Evolutionary conservation across 768 basidiomycete species (phyloP).

Genomic region (Gelatoporia subvermispora): DNA sequence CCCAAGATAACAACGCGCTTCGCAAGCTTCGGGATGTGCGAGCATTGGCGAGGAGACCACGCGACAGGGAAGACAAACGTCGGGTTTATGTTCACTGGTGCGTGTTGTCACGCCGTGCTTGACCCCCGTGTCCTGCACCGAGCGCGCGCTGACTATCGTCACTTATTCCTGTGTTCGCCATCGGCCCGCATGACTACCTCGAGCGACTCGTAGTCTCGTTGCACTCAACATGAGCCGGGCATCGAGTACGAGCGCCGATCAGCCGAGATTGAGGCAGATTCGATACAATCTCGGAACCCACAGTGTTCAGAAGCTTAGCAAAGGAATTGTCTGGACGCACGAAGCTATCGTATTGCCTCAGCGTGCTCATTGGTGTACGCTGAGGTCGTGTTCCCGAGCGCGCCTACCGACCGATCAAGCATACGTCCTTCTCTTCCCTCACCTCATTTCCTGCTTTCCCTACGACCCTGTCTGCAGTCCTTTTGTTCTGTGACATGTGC

Average conservation of each 20-base stretch:
- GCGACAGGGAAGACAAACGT: slow-evolving; percentile 75
- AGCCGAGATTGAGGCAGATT: slow-evolving; percentile 53
- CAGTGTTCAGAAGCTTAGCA: slow-evolving; percentile 95
- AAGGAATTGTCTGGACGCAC: slow-evolving; percentile 73
- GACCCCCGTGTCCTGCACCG: too few species aligned
- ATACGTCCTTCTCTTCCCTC: slow-evolving; percentile 40
- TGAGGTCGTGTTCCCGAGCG: slow-evolving; percentile 97
- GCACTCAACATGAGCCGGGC: too few species aligned
- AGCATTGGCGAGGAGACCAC: slow-evolving; percentile 70
- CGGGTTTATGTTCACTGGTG: slow-evolving; percentile 83
- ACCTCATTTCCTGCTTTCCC: not conserved
- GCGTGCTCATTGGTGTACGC: slow-evolving; percentile 96
- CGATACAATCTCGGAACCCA: slow-evolving; percentile 84
- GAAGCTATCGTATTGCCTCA: slow-evolving; percentile 90
- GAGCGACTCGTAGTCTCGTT: too few species aligned
- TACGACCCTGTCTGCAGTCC: too few species aligned
- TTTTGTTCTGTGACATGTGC: not conserved
- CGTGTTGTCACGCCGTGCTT: too few species aligned
- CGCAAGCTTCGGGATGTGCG: slow-evolving; percentile 95
- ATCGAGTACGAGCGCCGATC: too few species aligned
- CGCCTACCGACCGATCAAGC: slow-evolving; percentile 92
- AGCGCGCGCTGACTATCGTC: too few species aligned
- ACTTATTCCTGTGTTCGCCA: too few species aligned
- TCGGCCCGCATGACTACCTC: too few species aligned
- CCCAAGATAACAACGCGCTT: slow-evolving; percentile 99